phyloP scores from a whole-genome alignment of 768 basidiomycete species.

The Phylloporus sp. region DNA sequence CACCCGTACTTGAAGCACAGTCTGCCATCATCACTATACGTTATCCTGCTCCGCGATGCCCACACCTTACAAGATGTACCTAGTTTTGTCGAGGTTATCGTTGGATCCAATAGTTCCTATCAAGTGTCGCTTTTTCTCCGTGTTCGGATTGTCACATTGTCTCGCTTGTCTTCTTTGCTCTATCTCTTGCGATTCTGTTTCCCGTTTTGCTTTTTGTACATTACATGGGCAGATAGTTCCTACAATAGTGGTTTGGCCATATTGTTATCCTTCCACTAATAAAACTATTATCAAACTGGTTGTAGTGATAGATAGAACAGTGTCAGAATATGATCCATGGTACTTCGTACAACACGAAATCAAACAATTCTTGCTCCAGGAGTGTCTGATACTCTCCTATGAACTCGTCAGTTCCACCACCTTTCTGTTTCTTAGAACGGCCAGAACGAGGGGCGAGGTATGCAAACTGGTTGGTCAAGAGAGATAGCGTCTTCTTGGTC shows the following conservation, averaged over 20 bases:
- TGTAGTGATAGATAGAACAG: not conserved
- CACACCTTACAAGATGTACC: constrained; percentile 8
- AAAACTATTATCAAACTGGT: constrained; percentile 31
- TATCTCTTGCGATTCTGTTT: constrained; percentile 19
- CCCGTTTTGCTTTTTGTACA: constrained; percentile 31
- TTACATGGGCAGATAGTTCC: constrained; percentile 43
- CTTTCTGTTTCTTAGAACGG: constrained; percentile 36
- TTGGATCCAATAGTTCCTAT: constrained; percentile 14
- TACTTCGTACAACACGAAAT: constrained; percentile 92
- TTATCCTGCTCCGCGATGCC: constrained; percentile 14
- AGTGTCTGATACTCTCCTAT: constrained; percentile 88
- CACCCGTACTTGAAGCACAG: constrained; percentile 20
- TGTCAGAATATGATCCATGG: constrained; percentile 75
- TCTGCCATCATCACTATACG: constrained; percentile 11
- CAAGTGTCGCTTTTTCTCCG: constrained; percentile 11
- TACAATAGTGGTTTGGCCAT: constrained; percentile 53
- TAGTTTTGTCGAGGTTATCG: constrained; percentile 8
- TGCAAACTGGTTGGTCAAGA: constrained; percentile 71
- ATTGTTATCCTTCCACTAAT: constrained; percentile 61
- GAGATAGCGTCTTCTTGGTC: constrained; percentile 69
- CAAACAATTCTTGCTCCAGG: constrained; percentile 93
- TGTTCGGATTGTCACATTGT: constrained; percentile 15
- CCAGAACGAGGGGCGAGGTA: constrained; percentile 72
- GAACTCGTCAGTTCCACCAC: constrained; percentile 56
- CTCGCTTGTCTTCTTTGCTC: constrained; percentile 19